Percentiles rank a stretch among this genome's conserved stretches.
phyloP scores from a whole-genome alignment of 768 basidiomycete genomes.

The Pleurotus sapidus region DNA sequence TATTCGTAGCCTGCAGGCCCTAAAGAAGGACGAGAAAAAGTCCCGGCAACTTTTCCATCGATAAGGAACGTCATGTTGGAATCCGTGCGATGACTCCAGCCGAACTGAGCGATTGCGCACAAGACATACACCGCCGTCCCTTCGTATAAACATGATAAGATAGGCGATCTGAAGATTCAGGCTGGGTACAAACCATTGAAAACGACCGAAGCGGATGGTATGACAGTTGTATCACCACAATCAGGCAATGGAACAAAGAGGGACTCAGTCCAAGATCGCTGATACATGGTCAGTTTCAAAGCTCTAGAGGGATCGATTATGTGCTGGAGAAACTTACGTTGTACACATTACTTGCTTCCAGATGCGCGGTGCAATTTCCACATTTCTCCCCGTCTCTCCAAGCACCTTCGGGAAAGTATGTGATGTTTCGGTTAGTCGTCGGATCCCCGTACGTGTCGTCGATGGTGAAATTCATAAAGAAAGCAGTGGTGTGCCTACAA shows the following conservation, averaged over 20 bases:
- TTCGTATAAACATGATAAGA: slow-evolving; percentile 12
- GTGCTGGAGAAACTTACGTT: slow-evolving; percentile 5
- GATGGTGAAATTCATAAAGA: slow-evolving; percentile 35
- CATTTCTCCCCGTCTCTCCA: slow-evolving; percentile 31
- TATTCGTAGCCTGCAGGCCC: slow-evolving; percentile 24
- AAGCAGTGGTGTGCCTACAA: neutral
- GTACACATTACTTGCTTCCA: slow-evolving; percentile 15
- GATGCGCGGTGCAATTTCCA: slow-evolving; percentile 20
- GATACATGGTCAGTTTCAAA: neutral
- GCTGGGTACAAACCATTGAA: slow-evolving; percentile 32
- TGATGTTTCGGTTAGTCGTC: slow-evolving; percentile 23
- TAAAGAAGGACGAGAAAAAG: slow-evolving; percentile 19
- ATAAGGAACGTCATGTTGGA: slow-evolving; percentile 34
- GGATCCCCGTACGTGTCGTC: slow-evolving; percentile 36
- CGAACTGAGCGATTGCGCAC: slow-evolving; percentile 29
- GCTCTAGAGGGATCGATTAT: neutral
- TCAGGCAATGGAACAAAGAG: slow-evolving; percentile 14
- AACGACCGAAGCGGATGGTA: slow-evolving; percentile 22
- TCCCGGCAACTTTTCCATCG: slow-evolving; percentile 28
- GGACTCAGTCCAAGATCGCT: slow-evolving; percentile 7
- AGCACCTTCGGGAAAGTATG: slow-evolving; percentile 26
- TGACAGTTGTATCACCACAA: slow-evolving; percentile 13
- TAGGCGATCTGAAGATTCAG: neutral
- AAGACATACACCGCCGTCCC: slow-evolving; percentile 44
- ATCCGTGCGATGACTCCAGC: slow-evolving; percentile 19